Evolutionary conservation across 768 basidiomycete species (phyloP).

Genomic region (Myochromella boudieri): DNA sequence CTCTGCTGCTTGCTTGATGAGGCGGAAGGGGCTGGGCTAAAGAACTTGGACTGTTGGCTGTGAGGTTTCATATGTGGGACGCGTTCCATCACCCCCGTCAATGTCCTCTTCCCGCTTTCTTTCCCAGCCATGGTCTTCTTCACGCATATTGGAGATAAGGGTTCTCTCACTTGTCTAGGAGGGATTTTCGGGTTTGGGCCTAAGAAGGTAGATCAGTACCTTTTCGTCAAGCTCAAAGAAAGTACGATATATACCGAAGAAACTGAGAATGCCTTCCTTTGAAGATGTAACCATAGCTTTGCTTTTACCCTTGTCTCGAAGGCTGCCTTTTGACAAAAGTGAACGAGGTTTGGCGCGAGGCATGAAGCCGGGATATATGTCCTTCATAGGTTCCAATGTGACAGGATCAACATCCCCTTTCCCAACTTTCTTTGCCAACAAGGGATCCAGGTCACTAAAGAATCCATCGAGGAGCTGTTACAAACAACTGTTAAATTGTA

Average conservation of each 20-base stretch:
- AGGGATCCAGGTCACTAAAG: constrained; percentile 60
- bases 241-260: constrained; percentile 54
- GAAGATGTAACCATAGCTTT: constrained; percentile 40
- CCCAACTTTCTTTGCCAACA: constrained; percentile 66
- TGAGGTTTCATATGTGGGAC: constrained; percentile 53
- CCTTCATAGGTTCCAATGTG: constrained; percentile 65
- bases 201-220: constrained; percentile 15
- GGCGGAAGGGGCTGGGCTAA: constrained; percentile 15
- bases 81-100: constrained; percentile 68
- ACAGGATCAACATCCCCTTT: constrained; percentile 71
- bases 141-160: constrained; percentile 15
- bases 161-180: constrained; percentile 17
- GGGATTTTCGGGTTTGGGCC: constrained; percentile 44
- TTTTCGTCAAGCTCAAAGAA: background rate
- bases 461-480: constrained; percentile 10
- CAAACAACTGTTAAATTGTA: constrained; percentile 7
- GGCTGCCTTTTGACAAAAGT: constrained; percentile 20
- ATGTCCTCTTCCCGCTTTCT: constrained; percentile 74
- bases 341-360: constrained; percentile 49
- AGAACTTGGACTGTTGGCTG: constrained; percentile 41
- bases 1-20: constrained; percentile 7
- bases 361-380: constrained; percentile 69
- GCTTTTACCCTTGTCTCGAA: constrained; percentile 43
- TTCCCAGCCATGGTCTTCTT: constrained; percentile 42
- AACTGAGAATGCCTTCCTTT: constrained; percentile 50